These are phyloP conservation scores for Polytrichum commune DNA, from an alignment of 225 moss, liverwort and hornwort species.

Conservation along the genomic window DNA sequence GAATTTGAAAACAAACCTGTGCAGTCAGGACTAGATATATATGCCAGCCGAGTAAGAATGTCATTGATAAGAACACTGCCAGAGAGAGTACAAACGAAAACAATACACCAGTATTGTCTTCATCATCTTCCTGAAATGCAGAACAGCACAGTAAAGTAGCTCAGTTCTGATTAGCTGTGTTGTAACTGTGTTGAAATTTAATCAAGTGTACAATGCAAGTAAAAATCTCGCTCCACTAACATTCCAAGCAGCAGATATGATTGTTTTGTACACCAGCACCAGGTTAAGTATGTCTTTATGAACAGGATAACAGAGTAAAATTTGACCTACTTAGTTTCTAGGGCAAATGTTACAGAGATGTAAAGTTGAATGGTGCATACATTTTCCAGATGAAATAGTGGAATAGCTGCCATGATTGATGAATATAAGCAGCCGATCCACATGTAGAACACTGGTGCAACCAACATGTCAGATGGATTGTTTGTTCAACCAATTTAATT, in stretches of 20 bases:
- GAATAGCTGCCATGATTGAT: constrained; percentile 74
- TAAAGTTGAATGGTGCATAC: constrained; percentile 28
- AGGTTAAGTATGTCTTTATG: no score
- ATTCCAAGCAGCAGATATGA: no score
- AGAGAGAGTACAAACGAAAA: constrained; percentile 80
- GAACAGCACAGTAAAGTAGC: not conserved
- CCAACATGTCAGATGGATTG: constrained; percentile 12
- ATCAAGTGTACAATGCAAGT: constrained; percentile 9
- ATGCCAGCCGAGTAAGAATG: constrained; percentile 88
- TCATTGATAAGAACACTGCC: constrained; percentile 66
- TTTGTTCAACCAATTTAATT: no score
- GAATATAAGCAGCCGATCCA: constrained; percentile 84
- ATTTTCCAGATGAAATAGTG: constrained; percentile 54
- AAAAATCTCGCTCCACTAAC: not conserved
- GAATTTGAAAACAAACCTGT: constrained; percentile 46
- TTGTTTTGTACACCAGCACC: no score
- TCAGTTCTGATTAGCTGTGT: constrained; percentile 1
- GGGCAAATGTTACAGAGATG: no score
- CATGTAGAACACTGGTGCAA: constrained; percentile 71
- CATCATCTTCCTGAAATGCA: constrained; percentile 34
- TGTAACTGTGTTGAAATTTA: constrained; percentile 3
- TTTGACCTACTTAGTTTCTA: no score
- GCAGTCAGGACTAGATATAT: constrained; percentile 72
- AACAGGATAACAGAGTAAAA: no score
- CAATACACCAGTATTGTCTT: constrained; percentile 47